Base-by-base conservation (phyloP, 2,329 filamentous ascomycete genomes). In the Aspergillus sp. region DNA sequence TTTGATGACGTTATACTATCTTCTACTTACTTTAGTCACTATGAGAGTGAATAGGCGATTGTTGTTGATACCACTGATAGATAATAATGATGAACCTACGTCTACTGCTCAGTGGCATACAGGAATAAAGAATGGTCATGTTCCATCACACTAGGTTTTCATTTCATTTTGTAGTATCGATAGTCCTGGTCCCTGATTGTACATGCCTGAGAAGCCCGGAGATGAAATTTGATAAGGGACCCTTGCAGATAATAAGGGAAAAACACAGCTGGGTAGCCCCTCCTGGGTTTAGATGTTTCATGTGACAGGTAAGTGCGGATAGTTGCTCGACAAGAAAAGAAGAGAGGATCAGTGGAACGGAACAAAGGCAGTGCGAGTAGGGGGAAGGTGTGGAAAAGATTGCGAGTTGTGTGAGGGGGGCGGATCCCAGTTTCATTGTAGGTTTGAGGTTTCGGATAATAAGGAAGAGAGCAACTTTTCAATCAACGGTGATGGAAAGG, bases 131-230 rank as follows among this genome's bases (percentile, higher is more conserved):
- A 36, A 13, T 13, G 30, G 12, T 51, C 17, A 50, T 57, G 10
- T 25, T 48, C 19, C 23, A 30, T 38, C 28, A 50, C 19, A 50
- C 23, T 30, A 32, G 19, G 39, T 30, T 41, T 58, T 52, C n/a
- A 30, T 32, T 50, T 50, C 47, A 30, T 19, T n/a, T 50, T 19
- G 15, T 25, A 30, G 6, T 50, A 50, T 50, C 47, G 15, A 30
- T 49, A 28, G 25, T 50, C 47, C 23, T 48, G 56, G 49, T 57
- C 54, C 48, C 50, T 54, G 62, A 57, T 62, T 13, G 59, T 63
- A 63, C 61, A 66, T 58, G 59, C 55, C 51, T 51, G 50, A 57
- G 43, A 53, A 55, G 56, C 50, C 50, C 63, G 59, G 56, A 47
- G 43, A 56, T 61, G 59, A 59, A 53, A 36, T 36, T 36, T 36